phyloP scores from a whole-genome alignment of 2,329 filamentous ascomycete species.

The Keithomyces neogunnii region DNA sequence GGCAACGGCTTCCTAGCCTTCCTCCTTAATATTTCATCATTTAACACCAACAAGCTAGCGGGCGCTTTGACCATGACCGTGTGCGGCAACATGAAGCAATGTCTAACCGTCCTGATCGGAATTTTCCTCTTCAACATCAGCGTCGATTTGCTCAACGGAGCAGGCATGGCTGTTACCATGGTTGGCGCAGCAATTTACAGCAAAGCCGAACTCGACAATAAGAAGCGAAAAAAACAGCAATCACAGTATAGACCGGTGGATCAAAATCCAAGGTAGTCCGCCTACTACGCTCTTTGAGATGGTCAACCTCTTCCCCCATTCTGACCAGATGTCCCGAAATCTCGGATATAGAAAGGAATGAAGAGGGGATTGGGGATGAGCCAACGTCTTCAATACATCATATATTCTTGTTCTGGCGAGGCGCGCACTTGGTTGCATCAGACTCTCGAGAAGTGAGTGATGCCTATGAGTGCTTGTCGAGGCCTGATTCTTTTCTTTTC shows the following conservation, averaged over 20 bases:
- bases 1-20: slow-evolving; percentile 48
- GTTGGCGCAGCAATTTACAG: slow-evolving; percentile 49
- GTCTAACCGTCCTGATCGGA: slow-evolving; percentile 44
- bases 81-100: slow-evolving; percentile 51
- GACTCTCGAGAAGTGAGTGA: not conserved
- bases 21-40: slow-evolving; percentile 47
- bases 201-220: slow-evolving; percentile 45
- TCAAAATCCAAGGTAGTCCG: slow-evolving; percentile 19
- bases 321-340: slow-evolving; percentile 5
- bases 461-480: too few relatives aligned
- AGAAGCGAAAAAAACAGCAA: slow-evolving; percentile 24
- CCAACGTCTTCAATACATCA: not conserved
- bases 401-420: not conserved
- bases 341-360: not conserved
- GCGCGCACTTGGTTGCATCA: not conserved
- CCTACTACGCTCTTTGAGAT: slow-evolving; percentile 3
- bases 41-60: slow-evolving; percentile 49
- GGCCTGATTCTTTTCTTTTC: not conserved
- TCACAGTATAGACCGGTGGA: slow-evolving; percentile 26
- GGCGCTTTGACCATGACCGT: slow-evolving; percentile 52
- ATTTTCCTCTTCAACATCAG: slow-evolving; percentile 44
- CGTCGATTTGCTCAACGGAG: slow-evolving; percentile 43
- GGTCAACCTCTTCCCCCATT: slow-evolving; percentile 9
- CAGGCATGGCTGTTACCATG: slow-evolving; percentile 47
- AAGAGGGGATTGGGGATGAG: not conserved